Evolutionary conservation across 768 basidiomycete genomes (phyloP).

Genomic region (Hypholoma fasciculare): DNA sequence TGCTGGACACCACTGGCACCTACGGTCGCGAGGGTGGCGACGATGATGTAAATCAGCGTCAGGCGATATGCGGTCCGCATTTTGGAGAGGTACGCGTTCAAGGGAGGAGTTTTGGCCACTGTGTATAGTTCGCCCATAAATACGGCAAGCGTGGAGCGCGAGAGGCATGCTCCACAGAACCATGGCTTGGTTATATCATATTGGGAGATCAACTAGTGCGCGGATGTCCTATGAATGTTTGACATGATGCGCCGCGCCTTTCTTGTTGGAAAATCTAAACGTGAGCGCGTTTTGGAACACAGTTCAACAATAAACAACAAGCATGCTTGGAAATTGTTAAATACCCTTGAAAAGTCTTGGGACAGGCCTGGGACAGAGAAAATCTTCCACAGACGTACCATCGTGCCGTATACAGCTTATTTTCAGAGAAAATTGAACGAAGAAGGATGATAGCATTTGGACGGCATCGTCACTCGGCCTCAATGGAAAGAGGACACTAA

Average conservation of each 20-base stretch:
- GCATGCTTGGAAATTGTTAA: too few relatives aligned
- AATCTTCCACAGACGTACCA: too few relatives aligned
- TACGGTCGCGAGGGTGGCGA: not conserved
- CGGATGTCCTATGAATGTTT: not conserved
- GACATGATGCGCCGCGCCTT: not conserved
- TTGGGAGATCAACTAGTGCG: not conserved
- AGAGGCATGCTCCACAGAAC: not conserved
- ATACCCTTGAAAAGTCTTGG: too few relatives aligned
- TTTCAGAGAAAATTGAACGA: too few relatives aligned
- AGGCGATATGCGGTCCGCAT: slow-evolving; percentile 2
- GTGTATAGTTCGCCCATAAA: not conserved
- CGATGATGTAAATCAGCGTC: slow-evolving; percentile 4
- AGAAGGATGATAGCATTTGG: too few relatives aligned
- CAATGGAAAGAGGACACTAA: too few relatives aligned
- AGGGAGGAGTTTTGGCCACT: not conserved
- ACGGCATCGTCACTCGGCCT: too few relatives aligned
- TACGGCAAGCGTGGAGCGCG: not conserved
- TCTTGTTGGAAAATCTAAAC: not conserved
- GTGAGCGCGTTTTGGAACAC: too few relatives aligned
- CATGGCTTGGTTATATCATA: not conserved
- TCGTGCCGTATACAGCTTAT: too few relatives aligned
- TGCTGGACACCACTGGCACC: not conserved
- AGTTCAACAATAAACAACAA: too few relatives aligned
- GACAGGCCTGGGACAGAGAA: too few relatives aligned
- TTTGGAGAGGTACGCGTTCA: not conserved